These are phyloP conservation scores for Coniochaeta hoffmannii DNA, from an alignment of 2,329 filamentous ascomycete genomes.

Conservation along the genomic window DNA sequence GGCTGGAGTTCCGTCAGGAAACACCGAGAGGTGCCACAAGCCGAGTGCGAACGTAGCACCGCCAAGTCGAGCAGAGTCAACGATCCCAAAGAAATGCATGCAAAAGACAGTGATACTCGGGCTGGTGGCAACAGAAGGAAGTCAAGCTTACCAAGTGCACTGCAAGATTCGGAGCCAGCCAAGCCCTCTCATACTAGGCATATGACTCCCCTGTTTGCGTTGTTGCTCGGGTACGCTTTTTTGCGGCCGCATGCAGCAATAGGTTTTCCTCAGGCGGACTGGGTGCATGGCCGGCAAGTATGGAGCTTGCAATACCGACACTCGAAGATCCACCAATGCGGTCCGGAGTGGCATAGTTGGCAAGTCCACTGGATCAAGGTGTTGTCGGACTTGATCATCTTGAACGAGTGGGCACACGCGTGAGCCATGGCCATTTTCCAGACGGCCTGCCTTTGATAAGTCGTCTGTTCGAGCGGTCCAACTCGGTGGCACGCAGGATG, in stretches of 20 bases:
- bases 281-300: constrained; percentile 52
- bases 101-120: not conserved
- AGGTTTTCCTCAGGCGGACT: constrained; percentile 25
- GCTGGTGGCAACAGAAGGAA: not conserved
- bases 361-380: constrained; percentile 60
- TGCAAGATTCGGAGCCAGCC: not conserved
- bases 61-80: not conserved
- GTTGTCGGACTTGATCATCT: constrained; percentile 59
- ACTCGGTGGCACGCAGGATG: not conserved
- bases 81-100: not conserved
- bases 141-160: not conserved
- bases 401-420: constrained; percentile 55
- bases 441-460: not conserved
- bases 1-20: not conserved
- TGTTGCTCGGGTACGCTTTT: not conserved
- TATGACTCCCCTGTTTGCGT: not conserved
- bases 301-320: constrained; percentile 63
- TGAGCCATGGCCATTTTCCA: constrained; percentile 43
- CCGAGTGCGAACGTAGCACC: not conserved
- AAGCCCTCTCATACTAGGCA: not conserved
- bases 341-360: constrained; percentile 55
- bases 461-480: not conserved
- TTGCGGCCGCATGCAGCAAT: not conserved
- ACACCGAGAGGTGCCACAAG: not conserved
- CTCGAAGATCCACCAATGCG: constrained; percentile 62